phyloP scores from a whole-genome alignment of 495 filamentous ascomycete species.

The Aspergillus panamensis region DNA sequence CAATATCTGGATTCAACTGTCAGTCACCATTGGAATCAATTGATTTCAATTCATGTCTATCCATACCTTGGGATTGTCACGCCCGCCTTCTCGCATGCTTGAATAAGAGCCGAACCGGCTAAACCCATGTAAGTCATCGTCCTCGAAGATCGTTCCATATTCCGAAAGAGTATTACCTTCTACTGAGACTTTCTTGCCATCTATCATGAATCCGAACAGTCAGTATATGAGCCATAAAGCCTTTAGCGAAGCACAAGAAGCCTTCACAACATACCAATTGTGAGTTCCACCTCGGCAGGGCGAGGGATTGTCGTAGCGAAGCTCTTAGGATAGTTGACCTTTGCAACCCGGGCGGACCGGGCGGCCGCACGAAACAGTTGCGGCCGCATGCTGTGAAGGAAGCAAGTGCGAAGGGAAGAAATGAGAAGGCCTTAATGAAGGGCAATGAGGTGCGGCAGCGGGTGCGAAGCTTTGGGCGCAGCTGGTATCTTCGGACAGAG shows the following conservation, averaged over 20 bases:
- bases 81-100: constrained; percentile 98
- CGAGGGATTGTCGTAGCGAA: constrained; percentile 72
- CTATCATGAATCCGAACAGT: constrained; percentile 39
- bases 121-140: constrained; percentile 29
- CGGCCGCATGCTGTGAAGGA: constrained; percentile 73
- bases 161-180: constrained; percentile 61
- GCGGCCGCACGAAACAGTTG: constrained; percentile 81
- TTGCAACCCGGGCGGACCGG: constrained; percentile 65
- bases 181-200: constrained; percentile 93
- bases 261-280: constrained; percentile 64
- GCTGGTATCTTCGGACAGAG: constrained; percentile 33
- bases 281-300: constrained; percentile 88
- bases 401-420: constrained; percentile 35
- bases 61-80: constrained; percentile 77
- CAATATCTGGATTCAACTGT: constrained; percentile 71
- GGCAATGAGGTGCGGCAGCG: constrained; percentile 11
- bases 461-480: constrained; percentile 17
- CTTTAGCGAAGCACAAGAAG: constrained; percentile 18
- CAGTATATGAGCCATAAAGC: constrained; percentile 10
- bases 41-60: not conserved
- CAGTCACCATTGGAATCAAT: constrained; percentile 27
- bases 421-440: constrained; percentile 11
- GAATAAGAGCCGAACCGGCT: constrained; percentile 89
- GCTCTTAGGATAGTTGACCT: constrained; percentile 60
- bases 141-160: constrained; percentile 11